Base-by-base conservation (phyloP, 164 flowering plant species). In the Paratinospora sagittata region DNA sequence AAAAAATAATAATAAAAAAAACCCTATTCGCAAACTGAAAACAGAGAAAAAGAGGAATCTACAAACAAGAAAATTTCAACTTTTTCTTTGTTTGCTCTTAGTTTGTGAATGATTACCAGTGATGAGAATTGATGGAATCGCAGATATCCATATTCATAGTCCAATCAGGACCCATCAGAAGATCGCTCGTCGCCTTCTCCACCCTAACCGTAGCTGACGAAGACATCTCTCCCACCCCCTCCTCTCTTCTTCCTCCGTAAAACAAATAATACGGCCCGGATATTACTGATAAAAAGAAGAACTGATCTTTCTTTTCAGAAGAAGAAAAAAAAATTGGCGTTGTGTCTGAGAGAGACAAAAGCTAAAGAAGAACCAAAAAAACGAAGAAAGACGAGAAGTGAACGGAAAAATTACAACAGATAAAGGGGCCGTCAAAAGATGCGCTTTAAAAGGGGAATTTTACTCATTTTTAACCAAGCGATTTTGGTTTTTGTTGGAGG, bases 131-230 rank as follows among this genome's bases (percentile, higher is more conserved):
- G 81, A 92, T 73, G 47, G 90, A 79, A 78, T 95, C 98, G 49
- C 98, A 95, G 47, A 95, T 92, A 41, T 90, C 94, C 41, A 95
- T 90, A 82, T 92, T 95, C 86, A 90, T 76, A 65, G 98, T 88
- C 97, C 97, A 95, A 85, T 95, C 98, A 45, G 98, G 98, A 14
- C 86, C 89, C 39, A 85, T 87, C 23, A 95, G 83, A 75, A 92
- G 89, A 71, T 95, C 97, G 87, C 97, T 95, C 52, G 98, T 95
- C 30, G 98, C 97, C 81, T 94, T 94, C 45, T 92, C 97, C 8
- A 94, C 98, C 7, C 86, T 81, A 33, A 87, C 88, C 2, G 89
- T 80, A n/a, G 88, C 91, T 26, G 94, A 61, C 36, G 85, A 77
- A 8, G 92, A 82, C 82, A 74, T 84, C 82, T 75, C 36, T 36